Percentiles rank a stretch among this genome's conserved stretches.
Conservation (phyloP, 2,329 filamentous ascomycete species). For the Xylariaceae sp. region DNA sequence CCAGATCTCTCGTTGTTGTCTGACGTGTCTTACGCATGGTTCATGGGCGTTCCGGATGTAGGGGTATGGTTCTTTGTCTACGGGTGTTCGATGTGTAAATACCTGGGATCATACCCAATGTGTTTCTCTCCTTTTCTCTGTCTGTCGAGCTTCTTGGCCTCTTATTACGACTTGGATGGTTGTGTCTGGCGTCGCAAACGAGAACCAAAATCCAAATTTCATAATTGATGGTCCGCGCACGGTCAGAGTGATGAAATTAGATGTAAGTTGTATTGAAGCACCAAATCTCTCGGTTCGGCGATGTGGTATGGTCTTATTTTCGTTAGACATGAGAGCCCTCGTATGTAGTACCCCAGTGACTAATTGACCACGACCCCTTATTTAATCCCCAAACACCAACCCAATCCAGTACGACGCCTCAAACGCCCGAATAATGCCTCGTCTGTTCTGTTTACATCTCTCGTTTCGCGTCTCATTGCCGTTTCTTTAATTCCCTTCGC, state of each 20-base stretch:
- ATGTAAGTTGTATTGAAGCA: too few species aligned
- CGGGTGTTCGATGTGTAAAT: constrained; percentile 13
- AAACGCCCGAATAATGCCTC: constrained; percentile 28
- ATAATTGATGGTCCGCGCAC: too few species aligned
- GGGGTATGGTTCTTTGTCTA: constrained; percentile 7
- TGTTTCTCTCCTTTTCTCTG: constrained; percentile 3
- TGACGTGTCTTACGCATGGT: constrained; percentile 17
- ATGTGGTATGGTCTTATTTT: too few species aligned
- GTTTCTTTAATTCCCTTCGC: constrained; percentile 67
- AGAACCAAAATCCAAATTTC: too few species aligned
- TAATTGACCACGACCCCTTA: not conserved
- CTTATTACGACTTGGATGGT: not conserved
- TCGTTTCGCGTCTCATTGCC: not conserved
- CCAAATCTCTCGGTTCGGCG: too few species aligned
- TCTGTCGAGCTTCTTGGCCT: not conserved
- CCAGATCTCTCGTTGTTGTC: constrained; percentile 1
- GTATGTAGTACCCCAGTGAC: too few species aligned
- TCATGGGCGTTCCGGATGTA: constrained; percentile 20
- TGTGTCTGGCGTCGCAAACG: too few species aligned
- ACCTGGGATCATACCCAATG: constrained; percentile 19
- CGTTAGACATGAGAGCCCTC: too few species aligned
- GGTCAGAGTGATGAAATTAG: too few species aligned
- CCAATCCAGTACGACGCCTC: constrained; percentile 16
- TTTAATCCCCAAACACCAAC: not conserved
- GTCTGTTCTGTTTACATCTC: not conserved